These are phyloP conservation scores for Trifolium repens DNA, from an alignment of 306 rosid genomes.

Conservation along the genomic window DNA sequence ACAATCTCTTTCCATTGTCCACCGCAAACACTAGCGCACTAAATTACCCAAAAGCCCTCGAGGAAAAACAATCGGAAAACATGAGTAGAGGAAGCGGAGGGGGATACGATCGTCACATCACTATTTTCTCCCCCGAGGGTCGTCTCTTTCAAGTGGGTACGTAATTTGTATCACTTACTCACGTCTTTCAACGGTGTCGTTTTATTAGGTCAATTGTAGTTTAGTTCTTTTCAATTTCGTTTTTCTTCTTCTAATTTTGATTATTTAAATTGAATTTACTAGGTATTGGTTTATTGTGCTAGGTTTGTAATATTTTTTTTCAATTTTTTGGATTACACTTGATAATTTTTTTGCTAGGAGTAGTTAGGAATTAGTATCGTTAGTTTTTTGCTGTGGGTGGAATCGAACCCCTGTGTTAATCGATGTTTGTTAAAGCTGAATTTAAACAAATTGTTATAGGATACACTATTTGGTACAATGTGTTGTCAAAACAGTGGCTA, in stretches of 20 bases:
- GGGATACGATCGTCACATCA: slow-evolving; percentile 96
- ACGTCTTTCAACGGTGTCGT: neutral
- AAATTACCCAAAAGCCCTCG: neutral
- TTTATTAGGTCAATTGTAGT: neutral
- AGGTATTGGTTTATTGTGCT: neutral
- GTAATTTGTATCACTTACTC: neutral
- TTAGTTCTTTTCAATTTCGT: neutral
- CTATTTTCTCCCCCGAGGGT: slow-evolving; percentile 98
- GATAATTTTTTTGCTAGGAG: neutral
- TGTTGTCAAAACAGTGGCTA: neutral
- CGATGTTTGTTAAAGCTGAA: neutral
- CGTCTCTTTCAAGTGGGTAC: slow-evolving; percentile 84
- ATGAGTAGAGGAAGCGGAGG: slow-evolving; percentile 97
- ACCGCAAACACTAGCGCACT: neutral
- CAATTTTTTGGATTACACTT: too few species aligned
- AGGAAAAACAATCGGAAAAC: slow-evolving; percentile 6
- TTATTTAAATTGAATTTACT: neutral
- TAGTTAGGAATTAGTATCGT: too few species aligned
- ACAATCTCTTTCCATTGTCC: neutral
- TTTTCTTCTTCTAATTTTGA: neutral
- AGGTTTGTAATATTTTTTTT: slow-evolving; percentile 2
- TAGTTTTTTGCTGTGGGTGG: too few species aligned
- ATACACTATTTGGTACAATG: neutral
- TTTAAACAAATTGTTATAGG: neutral
- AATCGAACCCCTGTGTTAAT: neutral